Evolutionary conservation across 1,284 basidiomycete species (phyloP).

Genomic region (Singerocomus rubriflavus): DNA sequence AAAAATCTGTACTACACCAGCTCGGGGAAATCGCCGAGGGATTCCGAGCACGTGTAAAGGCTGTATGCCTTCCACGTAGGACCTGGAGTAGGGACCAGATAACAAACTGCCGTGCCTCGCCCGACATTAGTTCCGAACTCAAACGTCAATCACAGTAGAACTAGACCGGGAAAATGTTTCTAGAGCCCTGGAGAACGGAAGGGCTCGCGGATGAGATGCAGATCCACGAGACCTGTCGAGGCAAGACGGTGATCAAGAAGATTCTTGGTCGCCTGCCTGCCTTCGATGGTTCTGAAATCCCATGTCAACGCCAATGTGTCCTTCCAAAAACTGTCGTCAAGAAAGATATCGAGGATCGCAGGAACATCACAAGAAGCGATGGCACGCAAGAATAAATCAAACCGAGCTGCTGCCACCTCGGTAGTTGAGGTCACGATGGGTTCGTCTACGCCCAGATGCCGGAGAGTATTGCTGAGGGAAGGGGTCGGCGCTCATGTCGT

Average conservation of each 20-base stretch:
- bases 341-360: slow-evolving; percentile 26
- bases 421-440: slow-evolving; percentile 19
- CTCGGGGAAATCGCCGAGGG: slow-evolving; percentile 47
- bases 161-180: slow-evolving; percentile 25
- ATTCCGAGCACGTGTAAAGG: slow-evolving; percentile 46
- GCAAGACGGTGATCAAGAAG: slow-evolving; percentile 29
- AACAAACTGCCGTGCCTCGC: slow-evolving; percentile 22
- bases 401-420: slow-evolving; percentile 29
- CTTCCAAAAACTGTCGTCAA: slow-evolving; percentile 31
- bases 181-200: slow-evolving; percentile 23
- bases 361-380: slow-evolving; percentile 27
- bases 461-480: slow-evolving; percentile 29
- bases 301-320: slow-evolving; percentile 29
- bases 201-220: slow-evolving; percentile 17
- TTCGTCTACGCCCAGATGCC: slow-evolving; percentile 25
- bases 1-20: slow-evolving; percentile 11
- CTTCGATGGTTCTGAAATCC: slow-evolving; percentile 30
- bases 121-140: slow-evolving; percentile 26
- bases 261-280: slow-evolving; percentile 23
- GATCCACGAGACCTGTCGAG: slow-evolving; percentile 30
- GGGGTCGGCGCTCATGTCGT: slow-evolving; percentile 20
- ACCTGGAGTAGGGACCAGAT: slow-evolving; percentile 17
- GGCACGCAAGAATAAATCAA: slow-evolving; percentile 31
- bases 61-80: slow-evolving; percentile 30
- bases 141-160: slow-evolving; percentile 25